Base-by-base conservation (phyloP, 2,329 filamentous ascomycete genomes). In the Neospermospora avenae region DNA sequence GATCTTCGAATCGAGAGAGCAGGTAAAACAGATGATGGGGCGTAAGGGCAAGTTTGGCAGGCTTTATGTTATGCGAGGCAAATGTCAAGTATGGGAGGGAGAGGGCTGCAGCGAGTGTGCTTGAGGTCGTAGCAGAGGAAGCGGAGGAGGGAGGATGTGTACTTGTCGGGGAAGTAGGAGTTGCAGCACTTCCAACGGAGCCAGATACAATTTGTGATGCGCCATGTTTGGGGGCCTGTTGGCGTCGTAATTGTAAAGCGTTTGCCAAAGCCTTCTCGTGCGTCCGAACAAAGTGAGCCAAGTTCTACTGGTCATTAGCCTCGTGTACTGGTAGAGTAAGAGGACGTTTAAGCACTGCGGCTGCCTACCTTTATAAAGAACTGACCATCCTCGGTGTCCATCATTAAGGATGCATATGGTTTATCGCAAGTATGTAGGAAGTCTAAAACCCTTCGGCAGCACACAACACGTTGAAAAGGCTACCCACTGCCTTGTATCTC, bases 251-350 rank as follows among this genome's bases (percentile, higher is more conserved):
- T 75, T 97, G 93, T 64, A 97, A 81, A 70, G 93, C 93, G 79
- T 98, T 98, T 73, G 95, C 95, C 65, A 99, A 84, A 39, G 93
- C 93, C 78, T 96, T 96, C 77, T 99, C 95, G 80, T 99, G 92
- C 58, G 92, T 96, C 65, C 93, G 91, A 77, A 99, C 92, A 77
- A 96, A 98, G 77, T 88, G 88, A 73, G 93, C 93, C 74, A 99
- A 84, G 82, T 96, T 95, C 93, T 97, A 74, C 61, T 41, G 56
- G 31, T 63, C 48, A 55, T 63, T 59, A 55, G 65, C 41, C 24
- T 31, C 16, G 55, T 56, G 11, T 34, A 22, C 11, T 18, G 22
- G 20, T 20, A 45, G 31, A 3, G 31, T n/a, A n/a, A n/a, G 55
- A 13, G 49, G 37, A 49, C 42, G n/a, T 37, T 37, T 51, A 28